phyloP scores from a whole-genome alignment of 2,329 filamentous ascomycete species.

The Trichoderma breve region DNA sequence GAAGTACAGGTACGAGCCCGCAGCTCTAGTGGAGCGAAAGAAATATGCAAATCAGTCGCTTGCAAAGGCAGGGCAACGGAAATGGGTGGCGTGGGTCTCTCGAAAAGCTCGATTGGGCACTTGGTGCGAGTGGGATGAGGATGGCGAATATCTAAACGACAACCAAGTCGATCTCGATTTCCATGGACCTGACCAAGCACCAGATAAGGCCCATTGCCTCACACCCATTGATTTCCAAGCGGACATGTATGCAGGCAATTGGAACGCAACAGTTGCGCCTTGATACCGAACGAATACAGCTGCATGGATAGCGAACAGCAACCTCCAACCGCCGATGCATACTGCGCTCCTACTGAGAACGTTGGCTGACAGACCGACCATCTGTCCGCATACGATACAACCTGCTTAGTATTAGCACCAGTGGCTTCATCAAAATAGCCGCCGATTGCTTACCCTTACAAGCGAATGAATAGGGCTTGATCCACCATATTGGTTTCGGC shows the following conservation, averaged over 20 bases:
- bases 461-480: neutral
- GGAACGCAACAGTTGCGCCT: neutral
- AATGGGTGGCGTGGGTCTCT: slow-evolving; percentile 25
- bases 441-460: neutral
- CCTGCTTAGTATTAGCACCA: neutral
- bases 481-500: neutral
- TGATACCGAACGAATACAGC: neutral
- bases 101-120: slow-evolving; percentile 24
- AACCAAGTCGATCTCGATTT: neutral
- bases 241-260: neutral
- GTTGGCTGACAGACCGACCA: neutral
- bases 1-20: neutral
- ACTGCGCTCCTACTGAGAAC: neutral
- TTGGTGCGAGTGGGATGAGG: slow-evolving; percentile 14
- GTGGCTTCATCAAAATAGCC: neutral
- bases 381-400: neutral
- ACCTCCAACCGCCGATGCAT: neutral
- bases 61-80: neutral
- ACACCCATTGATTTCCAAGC: neutral
- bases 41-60: neutral
- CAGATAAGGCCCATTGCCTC: neutral
- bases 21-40: neutral
- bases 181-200: neutral
- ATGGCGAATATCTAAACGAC: neutral
- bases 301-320: neutral